Conservation (phyloP, 768 basidiomycete species). For the Suillus luteus region DNA sequence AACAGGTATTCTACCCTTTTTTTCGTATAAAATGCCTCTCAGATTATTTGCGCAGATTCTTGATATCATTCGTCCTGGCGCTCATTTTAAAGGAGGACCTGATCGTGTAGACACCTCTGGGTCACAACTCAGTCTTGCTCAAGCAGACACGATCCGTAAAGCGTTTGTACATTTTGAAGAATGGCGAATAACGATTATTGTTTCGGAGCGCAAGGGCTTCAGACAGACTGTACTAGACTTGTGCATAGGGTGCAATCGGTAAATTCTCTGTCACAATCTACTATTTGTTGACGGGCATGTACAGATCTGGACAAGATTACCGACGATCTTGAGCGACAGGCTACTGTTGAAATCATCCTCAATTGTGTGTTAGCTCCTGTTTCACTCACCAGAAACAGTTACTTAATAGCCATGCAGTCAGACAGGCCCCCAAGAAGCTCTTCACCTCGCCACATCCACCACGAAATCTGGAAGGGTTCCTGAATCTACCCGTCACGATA, state of each 20-base stretch:
- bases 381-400: slow-evolving; percentile 3
- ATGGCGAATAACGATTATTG: slow-evolving; percentile 71
- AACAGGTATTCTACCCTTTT: slow-evolving; percentile 51
- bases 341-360: slow-evolving; percentile 93
- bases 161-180: slow-evolving; percentile 63
- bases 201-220: slow-evolving; percentile 70
- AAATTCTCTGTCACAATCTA: not conserved
- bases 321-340: slow-evolving; percentile 86
- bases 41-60: slow-evolving; percentile 48
- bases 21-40: not conserved
- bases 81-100: slow-evolving; percentile 8
- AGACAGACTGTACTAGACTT: slow-evolving; percentile 73
- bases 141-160: slow-evolving; percentile 53
- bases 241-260: slow-evolving; percentile 77
- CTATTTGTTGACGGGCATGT: not conserved
- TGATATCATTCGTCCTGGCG: slow-evolving; percentile 48
- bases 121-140: slow-evolving; percentile 23
- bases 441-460: slow-evolving; percentile 77
- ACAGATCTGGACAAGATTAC: slow-evolving; percentile 83
- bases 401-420: slow-evolving; percentile 50
- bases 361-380: slow-evolving; percentile 61
- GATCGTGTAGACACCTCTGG: slow-evolving; percentile 6
- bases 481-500: slow-evolving; percentile 68
- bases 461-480: slow-evolving; percentile 70
- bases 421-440: slow-evolving; percentile 88